phyloP scores from a whole-genome alignment of 164 flowering plant genomes.

The Tinospora cordifolia region DNA sequence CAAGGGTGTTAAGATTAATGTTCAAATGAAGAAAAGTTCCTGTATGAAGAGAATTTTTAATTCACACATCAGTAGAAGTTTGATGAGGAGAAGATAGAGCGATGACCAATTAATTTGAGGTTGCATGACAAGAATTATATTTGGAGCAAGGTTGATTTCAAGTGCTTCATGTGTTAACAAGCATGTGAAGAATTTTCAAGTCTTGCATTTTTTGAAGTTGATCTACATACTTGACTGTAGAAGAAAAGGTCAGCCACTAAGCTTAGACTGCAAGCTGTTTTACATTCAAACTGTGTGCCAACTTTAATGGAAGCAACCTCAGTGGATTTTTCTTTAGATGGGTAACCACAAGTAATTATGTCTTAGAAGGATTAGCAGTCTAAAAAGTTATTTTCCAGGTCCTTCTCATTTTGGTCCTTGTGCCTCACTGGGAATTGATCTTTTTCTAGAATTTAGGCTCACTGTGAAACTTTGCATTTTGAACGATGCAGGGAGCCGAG shows the following conservation, averaged over 20 bases:
- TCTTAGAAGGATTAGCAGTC: not conserved
- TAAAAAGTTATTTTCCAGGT: not conserved
- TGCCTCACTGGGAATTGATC: not conserved
- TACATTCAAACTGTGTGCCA: constrained; percentile 21
- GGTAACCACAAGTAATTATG: constrained; percentile 18
- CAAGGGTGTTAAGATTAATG: constrained; percentile 47
- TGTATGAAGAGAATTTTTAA: constrained; percentile 29
- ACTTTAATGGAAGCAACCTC: constrained; percentile 19
- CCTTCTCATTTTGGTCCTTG: constrained; percentile 3
- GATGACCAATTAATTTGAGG: constrained; percentile 42
- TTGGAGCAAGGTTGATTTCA: constrained; percentile 46
- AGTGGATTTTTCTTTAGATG: constrained; percentile 17
- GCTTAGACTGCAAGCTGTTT: constrained; percentile 44
- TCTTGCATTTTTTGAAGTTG: constrained; percentile 67
- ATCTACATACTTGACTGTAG: constrained; percentile 47
- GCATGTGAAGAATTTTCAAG: constrained; percentile 73
- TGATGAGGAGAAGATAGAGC: constrained; percentile 53
- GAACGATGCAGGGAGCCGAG: constrained; percentile 61
- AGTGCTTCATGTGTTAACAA: constrained; percentile 53
- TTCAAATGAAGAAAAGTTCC: constrained; percentile 47
- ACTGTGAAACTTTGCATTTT: constrained; percentile 6
- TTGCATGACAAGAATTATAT: constrained; percentile 41
- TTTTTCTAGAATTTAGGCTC: not conserved
- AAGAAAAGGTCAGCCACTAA: constrained; percentile 66
- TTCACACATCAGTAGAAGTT: constrained; percentile 50